Conservation (phyloP, 345 rosid species). For the Brassica cretica region DNA sequence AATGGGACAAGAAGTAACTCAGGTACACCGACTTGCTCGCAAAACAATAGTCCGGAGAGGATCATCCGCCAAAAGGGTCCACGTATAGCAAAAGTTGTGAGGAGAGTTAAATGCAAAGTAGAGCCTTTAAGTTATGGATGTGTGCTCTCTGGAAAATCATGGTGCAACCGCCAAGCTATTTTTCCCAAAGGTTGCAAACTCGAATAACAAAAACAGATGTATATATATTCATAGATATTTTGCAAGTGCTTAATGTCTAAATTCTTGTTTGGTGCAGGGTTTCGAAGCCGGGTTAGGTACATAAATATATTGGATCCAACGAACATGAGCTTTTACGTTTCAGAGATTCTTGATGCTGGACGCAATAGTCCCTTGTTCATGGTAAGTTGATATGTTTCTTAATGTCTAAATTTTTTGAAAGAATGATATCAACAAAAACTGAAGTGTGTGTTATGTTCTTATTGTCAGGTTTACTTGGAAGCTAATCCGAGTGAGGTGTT, state of each 20-base stretch:
- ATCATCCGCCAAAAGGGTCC: constrained; percentile 90
- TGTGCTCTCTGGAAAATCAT: constrained; percentile 76
- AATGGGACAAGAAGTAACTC: constrained; percentile 48
- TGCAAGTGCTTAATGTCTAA: background rate
- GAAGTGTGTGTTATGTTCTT: constrained; percentile 16
- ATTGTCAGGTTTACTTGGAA: constrained; percentile 83
- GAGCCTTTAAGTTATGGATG: constrained; percentile 77
- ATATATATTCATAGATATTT: background rate
- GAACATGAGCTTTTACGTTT: constrained; percentile 69
- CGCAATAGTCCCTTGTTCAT: constrained; percentile 70
- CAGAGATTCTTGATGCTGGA: constrained; percentile 88
- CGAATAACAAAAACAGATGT: background rate
- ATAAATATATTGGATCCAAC: constrained; percentile 80
- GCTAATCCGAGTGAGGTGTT: constrained; percentile 76
- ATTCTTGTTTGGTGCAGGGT: constrained; percentile 64
- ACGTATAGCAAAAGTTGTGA: constrained; percentile 95
- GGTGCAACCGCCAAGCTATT: constrained; percentile 86
- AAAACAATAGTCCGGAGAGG: constrained; percentile 68
- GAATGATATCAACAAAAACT: background rate
- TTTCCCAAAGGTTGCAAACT: constrained; percentile 74
- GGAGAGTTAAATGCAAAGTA: constrained; percentile 92
- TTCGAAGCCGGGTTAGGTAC: constrained; percentile 86
- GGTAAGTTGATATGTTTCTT: constrained; percentile 46
- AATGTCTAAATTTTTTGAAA: background rate
- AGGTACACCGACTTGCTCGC: constrained; percentile 57